Evolutionary conservation across 2,329 filamentous ascomycete species (phyloP), one percentile per base, ranked within the genome.

Genomic region (Colletotrichum paranaense): DNA sequence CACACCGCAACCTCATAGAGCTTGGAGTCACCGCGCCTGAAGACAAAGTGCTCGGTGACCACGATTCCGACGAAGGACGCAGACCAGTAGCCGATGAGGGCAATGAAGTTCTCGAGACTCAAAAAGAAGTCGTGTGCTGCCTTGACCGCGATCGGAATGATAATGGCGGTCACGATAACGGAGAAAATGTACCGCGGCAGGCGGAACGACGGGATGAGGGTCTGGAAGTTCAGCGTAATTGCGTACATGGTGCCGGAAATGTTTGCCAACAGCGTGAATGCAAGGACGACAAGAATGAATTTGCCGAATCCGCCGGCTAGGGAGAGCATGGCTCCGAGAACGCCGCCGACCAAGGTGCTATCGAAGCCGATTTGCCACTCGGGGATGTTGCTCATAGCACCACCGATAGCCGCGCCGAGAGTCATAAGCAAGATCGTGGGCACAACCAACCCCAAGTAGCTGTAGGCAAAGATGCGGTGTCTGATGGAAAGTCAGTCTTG

Each of bases 371-470:
- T 65, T 62, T 80, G 76, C 80, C 80, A 82, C 8, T 76, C 66
- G 16, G 79, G 76, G n/a, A 78, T 75, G 24, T 79, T 80, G 1
- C 79, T 77, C 19, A 81, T 68, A 9, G 80, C 79, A n/a, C 80
- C 80, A 3, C 80, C 80, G 57, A 82, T 87, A 71, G 78, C 85
- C 75, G 72, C 84, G 68, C 85, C 84, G 77, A 80, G 85, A 76
- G 76, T 82, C 76, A 80, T 81, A 74, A 79, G 76, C 12, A 82
- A 81, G 26, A 81, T 75, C 2, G 80, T 69, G 6, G 68, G 68
- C 4, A 88, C 76, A 11, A 85, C 80, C 2, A 91, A 85, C 12
- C 91, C 91, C 11, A 84, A 76, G 77, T 90, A 92, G 2, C 86
- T 87, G 77, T 92, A 92, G 4, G 83, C 71, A 67, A 91, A 91